phyloP scores from a whole-genome alignment of 371 early-diverging fungal species.

The Parasitella parasitica region DNA sequence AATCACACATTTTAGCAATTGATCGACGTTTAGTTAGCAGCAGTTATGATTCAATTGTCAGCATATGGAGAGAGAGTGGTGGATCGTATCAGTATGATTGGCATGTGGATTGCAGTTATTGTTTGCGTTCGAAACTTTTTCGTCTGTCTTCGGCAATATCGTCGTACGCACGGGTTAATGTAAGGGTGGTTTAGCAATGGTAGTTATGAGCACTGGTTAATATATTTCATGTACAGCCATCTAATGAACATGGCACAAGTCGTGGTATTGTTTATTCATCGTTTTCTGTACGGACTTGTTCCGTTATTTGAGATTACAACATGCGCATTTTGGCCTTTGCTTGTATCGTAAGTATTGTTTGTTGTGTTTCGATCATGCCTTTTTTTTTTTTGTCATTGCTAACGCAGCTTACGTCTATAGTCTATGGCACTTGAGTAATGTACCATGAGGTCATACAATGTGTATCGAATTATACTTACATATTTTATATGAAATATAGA shows the following conservation, averaged over 20 bases:
- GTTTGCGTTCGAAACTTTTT: slow-evolving; percentile 39
- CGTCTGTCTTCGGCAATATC: slow-evolving; percentile 41
- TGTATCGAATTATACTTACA: background rate
- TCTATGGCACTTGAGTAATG: slow-evolving; percentile 31
- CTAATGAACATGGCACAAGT: slow-evolving; percentile 45
- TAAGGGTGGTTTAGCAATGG: slow-evolving; percentile 20
- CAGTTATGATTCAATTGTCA: slow-evolving; percentile 35
- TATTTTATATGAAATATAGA: background rate
- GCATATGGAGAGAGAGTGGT: slow-evolving; percentile 37
- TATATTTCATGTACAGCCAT: slow-evolving; percentile 24
- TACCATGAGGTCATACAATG: background rate
- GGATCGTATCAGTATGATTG: slow-evolving; percentile 46
- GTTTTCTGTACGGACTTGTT: slow-evolving; percentile 41
- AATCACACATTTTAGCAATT: background rate
- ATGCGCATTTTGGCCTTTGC: slow-evolving; percentile 41
- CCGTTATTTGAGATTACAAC: slow-evolving; percentile 47
- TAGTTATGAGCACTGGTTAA: background rate
- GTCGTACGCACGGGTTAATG: slow-evolving; percentile 44
- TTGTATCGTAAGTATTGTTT: slow-evolving; percentile 38
- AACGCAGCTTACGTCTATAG: slow-evolving; percentile 10
- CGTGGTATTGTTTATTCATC: slow-evolving; percentile 36
- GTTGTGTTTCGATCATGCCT: background rate
- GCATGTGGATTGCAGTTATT: slow-evolving; percentile 42
- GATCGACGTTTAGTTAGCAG: background rate
- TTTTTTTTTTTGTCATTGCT: background rate